Conservation (phyloP, 2,329 filamentous ascomycete species). For the Phialemoniopsis sp. region DNA sequence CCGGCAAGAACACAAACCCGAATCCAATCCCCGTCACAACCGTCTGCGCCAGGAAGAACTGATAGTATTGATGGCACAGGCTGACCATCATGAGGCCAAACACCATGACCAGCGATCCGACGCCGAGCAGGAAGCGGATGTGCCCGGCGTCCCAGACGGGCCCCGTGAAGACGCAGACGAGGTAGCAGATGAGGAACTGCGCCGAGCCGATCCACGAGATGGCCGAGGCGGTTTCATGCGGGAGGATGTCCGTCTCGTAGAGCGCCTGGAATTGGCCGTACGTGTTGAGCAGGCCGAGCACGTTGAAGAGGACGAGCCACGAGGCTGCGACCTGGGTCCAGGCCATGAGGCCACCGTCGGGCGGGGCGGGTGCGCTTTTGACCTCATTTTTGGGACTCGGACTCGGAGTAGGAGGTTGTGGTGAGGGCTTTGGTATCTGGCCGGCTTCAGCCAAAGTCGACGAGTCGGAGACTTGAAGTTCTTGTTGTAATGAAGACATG, state of each 20-base stretch:
- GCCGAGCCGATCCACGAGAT: conserved; percentile 49
- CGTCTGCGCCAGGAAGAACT: conserved; percentile 49
- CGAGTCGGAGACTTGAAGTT: too few relatives aligned
- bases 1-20: conserved; percentile 54
- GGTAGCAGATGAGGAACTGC: conserved; percentile 47
- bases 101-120: conserved; percentile 32
- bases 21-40: conserved; percentile 42
- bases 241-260: conserved; percentile 32
- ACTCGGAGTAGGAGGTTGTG: too few relatives aligned
- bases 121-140: conserved; percentile 33
- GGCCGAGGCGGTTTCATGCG: conserved; percentile 31
- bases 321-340: conserved; percentile 30
- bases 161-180: conserved; percentile 44
- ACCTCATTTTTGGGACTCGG: too few relatives aligned
- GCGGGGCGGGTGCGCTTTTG: too few relatives aligned
- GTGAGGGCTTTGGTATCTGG: too few relatives aligned
- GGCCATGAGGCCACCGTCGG: conserved; percentile 37
- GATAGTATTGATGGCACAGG: conserved; percentile 40
- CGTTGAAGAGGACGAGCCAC: conserved; percentile 39
- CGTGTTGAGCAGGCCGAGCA: conserved; percentile 48
- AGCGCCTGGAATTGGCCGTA: conserved; percentile 51
- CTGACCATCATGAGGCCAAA: conserved; percentile 41
- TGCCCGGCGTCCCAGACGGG: conserved; percentile 46
- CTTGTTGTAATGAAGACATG: too few relatives aligned
- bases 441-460: too few relatives aligned